Evolutionary conservation across 495 filamentous ascomycete species (phyloP).

Genomic region (Aspergillus bridgeri): DNA sequence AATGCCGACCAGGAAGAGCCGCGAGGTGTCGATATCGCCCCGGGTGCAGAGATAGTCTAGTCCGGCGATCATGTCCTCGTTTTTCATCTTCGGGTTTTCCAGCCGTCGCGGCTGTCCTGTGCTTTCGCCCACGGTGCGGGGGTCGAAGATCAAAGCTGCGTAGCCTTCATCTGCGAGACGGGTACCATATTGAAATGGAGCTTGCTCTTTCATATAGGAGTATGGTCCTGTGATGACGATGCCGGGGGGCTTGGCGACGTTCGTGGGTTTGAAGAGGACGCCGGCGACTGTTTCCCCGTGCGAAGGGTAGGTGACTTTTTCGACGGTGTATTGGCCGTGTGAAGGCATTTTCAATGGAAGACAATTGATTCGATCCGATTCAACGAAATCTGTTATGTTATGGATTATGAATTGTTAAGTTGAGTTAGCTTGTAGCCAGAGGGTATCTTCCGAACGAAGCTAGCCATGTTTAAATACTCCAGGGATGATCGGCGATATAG

Average conservation of each 20-base stretch:
- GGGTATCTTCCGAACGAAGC: too few species aligned
- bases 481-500: too few species aligned
- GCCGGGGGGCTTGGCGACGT: conserved; percentile 14
- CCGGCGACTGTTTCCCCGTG: conserved; percentile 17
- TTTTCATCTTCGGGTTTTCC: conserved; percentile 24
- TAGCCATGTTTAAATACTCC: too few species aligned
- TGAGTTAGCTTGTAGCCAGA: too few species aligned
- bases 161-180: conserved; percentile 24
- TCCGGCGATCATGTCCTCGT: conserved; percentile 21
- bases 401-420: too few species aligned
- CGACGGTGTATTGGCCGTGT: conserved; percentile 22
- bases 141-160: conserved; percentile 22
- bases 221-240: conserved; percentile 20
- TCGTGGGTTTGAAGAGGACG: conserved; percentile 11
- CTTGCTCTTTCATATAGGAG: conserved; percentile 23
- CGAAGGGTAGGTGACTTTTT: conserved; percentile 18
- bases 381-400: too few species aligned
- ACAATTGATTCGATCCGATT: too few species aligned
- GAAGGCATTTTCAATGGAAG: conserved; percentile 21
- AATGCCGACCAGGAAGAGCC: conserved; percentile 21
- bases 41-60: conserved; percentile 19
- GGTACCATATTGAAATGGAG: conserved; percentile 22
- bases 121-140: conserved; percentile 21
- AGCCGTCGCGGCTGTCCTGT: conserved; percentile 20
- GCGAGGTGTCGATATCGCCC: conserved; percentile 13